Evolutionary conservation across 2,329 filamentous ascomycete species (phyloP).

Genomic region (Zymoseptoria brevis): DNA sequence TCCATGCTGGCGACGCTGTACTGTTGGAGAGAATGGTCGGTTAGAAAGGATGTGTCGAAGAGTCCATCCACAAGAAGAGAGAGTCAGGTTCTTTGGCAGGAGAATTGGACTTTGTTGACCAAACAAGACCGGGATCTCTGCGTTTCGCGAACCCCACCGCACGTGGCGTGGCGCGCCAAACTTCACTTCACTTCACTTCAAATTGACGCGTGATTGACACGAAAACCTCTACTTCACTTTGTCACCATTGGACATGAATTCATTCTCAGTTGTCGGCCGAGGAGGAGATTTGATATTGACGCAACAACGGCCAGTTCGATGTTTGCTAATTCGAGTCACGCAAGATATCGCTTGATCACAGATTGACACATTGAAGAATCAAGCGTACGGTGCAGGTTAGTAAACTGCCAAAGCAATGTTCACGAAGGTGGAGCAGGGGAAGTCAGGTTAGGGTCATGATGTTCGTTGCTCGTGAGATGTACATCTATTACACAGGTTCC

Average conservation of each 20-base stretch:
- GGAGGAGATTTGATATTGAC: no score
- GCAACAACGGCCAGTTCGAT: no score
- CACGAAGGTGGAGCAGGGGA: no score
- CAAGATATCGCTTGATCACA: no score
- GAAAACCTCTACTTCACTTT: background rate
- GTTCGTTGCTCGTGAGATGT: no score
- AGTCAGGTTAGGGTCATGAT: no score
- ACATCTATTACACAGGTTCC: no score
- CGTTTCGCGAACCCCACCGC: background rate
- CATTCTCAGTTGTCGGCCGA: no score
- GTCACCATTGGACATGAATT: background rate
- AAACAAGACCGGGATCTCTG: background rate
- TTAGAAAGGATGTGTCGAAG: background rate
- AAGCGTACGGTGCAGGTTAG: no score
- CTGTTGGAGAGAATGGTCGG: background rate
- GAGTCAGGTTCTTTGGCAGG: background rate
- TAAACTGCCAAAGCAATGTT: no score
- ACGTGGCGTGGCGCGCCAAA: background rate
- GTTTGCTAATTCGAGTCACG: no score
- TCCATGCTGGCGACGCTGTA: conserved; percentile 53
- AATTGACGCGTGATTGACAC: background rate
- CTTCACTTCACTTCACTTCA: background rate
- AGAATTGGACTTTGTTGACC: background rate
- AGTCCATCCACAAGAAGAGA: background rate
- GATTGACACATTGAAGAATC: no score